Evolutionary conservation across 306 rosid genomes (phyloP).

Genomic region (Argentina anserina): DNA sequence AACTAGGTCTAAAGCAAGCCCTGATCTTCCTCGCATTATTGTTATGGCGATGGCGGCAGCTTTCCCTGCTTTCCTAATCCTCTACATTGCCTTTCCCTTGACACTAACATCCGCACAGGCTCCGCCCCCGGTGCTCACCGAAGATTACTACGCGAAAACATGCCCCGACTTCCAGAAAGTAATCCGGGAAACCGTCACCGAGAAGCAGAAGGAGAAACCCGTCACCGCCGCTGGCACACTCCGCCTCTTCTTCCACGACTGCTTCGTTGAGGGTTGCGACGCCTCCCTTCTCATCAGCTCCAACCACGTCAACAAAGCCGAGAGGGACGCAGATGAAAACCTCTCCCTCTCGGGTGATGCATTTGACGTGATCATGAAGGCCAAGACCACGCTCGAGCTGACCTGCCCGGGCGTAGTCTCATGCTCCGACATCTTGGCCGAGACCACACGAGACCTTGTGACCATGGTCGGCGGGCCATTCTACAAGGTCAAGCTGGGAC

Average conservation of each 20-base stretch:
- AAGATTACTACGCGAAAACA: constrained; percentile 34
- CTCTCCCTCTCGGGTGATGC: constrained; percentile 47
- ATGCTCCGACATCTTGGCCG: constrained; percentile 47
- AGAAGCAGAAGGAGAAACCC: constrained; percentile 30
- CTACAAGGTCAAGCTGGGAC: constrained; percentile 36
- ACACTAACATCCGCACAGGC: constrained; percentile 3
- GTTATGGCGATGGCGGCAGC: neutral
- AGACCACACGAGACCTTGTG: constrained; percentile 46
- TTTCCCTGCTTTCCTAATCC: constrained; percentile 2
- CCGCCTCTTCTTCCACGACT: constrained; percentile 47
- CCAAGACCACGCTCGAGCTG: constrained; percentile 43
- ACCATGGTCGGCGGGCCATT: constrained; percentile 48
- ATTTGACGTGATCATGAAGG: constrained; percentile 35
- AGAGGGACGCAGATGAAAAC: constrained; percentile 39
- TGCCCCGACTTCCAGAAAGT: constrained; percentile 41
- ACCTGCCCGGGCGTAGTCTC: constrained; percentile 55
- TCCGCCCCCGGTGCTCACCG: constrained; percentile 5
- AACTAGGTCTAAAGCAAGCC: neutral
- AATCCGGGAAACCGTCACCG: constrained; percentile 28
- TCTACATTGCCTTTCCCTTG: constrained; percentile 6
- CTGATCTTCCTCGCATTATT: constrained; percentile 5
- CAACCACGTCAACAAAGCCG: constrained; percentile 38
- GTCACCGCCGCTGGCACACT: constrained; percentile 44
- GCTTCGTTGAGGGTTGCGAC: constrained; percentile 48
- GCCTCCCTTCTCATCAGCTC: constrained; percentile 38